Conservation (phyloP, 169 alveolate genomes). For the Plasmodium coatneyi region DNA sequence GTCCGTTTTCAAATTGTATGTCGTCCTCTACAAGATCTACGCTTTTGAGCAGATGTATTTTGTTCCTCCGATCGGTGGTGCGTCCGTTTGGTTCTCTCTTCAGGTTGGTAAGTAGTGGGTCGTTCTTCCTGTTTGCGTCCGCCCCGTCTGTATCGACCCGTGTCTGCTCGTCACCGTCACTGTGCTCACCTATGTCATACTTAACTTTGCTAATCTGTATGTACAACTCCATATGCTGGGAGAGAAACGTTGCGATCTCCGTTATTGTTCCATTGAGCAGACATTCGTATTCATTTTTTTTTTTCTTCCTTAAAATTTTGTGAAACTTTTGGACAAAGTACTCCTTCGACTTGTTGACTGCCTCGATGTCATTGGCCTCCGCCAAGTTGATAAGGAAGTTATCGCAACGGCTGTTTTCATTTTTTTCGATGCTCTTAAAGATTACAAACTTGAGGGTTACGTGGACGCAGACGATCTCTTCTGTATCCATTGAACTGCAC, state of each 20-base stretch:
- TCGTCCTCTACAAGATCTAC: constrained; percentile 23
- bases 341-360: constrained; percentile 27
- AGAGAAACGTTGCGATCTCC: constrained; percentile 46
- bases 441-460: constrained; percentile 41
- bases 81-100: background rate
- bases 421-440: constrained; percentile 39
- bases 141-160: background rate
- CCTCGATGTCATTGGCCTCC: constrained; percentile 49
- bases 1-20: constrained; percentile 29
- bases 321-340: constrained; percentile 54
- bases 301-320: constrained; percentile 11
- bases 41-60: constrained; percentile 35
- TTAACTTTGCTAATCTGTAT: constrained; percentile 27
- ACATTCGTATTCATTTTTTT: constrained; percentile 70
- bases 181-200: constrained; percentile 4
- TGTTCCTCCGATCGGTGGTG: constrained; percentile 1
- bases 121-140: background rate
- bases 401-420: constrained; percentile 46
- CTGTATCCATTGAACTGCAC: constrained; percentile 44
- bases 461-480: constrained; percentile 56
- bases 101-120: background rate
- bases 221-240: constrained; percentile 33
- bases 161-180: background rate
- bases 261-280: constrained; percentile 50
- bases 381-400: constrained; percentile 29